Evolutionary conservation across 176 grass and related monocot genomes (phyloP).

Genomic region (Phoenix roebelenii): DNA sequence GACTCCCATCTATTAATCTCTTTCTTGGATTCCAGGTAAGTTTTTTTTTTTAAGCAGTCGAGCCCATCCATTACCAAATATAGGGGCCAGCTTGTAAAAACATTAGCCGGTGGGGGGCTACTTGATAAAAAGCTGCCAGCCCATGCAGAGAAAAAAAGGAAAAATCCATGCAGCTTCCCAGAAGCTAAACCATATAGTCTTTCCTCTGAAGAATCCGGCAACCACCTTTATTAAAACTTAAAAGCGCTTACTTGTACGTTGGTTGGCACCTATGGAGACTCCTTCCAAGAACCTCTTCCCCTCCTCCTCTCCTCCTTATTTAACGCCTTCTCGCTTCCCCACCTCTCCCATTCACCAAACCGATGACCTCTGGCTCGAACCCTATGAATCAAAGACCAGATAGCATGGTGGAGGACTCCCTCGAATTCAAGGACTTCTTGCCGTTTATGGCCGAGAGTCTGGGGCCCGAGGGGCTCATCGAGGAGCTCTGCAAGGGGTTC

Average conservation of each 20-base stretch:
- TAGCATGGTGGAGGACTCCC: not conserved
- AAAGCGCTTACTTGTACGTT: conserved; percentile 30
- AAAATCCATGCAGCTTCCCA: conserved; percentile 39
- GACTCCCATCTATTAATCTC: too few relatives aligned
- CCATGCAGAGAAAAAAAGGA: not conserved
- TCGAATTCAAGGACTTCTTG: conserved; percentile 65
- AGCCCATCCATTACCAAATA: too few relatives aligned
- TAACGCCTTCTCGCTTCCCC: too few relatives aligned
- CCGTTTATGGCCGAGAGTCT: conserved; percentile 69
- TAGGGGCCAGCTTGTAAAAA: too few relatives aligned
- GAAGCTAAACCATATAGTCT: conserved; percentile 32
- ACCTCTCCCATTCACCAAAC: too few relatives aligned
- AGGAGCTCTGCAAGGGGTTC: conserved; percentile 95
- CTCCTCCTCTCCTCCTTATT: not conserved
- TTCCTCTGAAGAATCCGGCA: conserved; percentile 10
- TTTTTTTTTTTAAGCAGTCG: too few relatives aligned
- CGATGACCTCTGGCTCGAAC: too few relatives aligned
- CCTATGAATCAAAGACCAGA: too few relatives aligned
- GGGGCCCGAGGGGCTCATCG: conserved; percentile 57
- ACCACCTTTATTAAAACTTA: conserved; percentile 20
- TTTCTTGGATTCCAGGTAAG: too few relatives aligned
- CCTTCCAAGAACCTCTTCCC: conserved; percentile 40
- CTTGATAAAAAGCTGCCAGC: too few relatives aligned
- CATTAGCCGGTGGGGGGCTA: too few relatives aligned
- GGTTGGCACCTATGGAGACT: conserved; percentile 28